Base-by-base conservation (phyloP, 176 grass and related monocot genomes). In the Aegilops longissima region DNA sequence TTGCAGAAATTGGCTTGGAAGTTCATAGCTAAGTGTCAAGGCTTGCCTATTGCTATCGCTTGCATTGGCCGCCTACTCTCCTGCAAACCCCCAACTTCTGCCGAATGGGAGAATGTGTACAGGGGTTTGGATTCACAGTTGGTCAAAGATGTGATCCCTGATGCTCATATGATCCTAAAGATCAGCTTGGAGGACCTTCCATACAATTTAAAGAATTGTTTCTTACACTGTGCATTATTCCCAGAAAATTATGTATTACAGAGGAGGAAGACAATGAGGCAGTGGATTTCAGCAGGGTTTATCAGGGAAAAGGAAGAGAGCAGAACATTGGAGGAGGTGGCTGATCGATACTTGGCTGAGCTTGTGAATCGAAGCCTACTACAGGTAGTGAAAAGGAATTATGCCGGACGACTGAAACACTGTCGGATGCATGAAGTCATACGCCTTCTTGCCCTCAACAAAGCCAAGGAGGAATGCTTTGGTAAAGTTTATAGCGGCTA, bases 281-380 rank as follows among this genome's bases (percentile, higher is more conserved):
- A 68, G 3, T 68, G 66, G 30, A 68, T 68, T 4, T 3, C 16
- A 0, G 30, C 5, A 0, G 66, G 66, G 3, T 68, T 68, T 68
- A 68, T 68, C 1, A 70, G 81, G 36, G 45, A 87, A 61, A 71
- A 68, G 6, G 6, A 11, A 1, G 29, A 44, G 0, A 18, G 16
- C 47, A 87, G 21, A 66, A 83, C 90, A 45, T 29, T 92, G 35
- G 90, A 89, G 51, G 39, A 89, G 62, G 87, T 75, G 56, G 90
- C 79, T 2, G 83, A 86, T 6, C 66, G 62, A 0, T 92, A 47
- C 54, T 75, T 89, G 33, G 27, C 29, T 25, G 59, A 92, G 12
- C 87, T 92, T 30, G 58, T 92, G 17, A 20, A 81, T 29, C 70
- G 58, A 12, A 80, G 81, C 21, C 69, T 91, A 17, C 33, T 81